Percentiles rank a stretch among this genome's conserved stretches.
phyloP scores from a whole-genome alignment of 1,284 basidiomycete species.

The Ceratobasidium papillatum region DNA sequence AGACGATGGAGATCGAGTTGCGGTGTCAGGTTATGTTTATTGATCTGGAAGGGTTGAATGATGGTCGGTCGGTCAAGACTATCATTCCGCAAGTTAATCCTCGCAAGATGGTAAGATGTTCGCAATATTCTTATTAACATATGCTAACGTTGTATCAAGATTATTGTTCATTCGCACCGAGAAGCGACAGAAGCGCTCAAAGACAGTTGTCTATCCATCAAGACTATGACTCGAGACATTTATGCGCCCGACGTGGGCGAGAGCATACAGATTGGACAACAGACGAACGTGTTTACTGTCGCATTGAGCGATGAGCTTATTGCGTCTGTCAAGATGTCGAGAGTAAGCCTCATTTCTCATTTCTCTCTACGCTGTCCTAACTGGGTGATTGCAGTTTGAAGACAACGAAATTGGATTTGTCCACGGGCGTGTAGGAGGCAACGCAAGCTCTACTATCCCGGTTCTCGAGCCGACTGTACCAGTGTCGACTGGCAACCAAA shows the following conservation, averaged over 20 bases:
- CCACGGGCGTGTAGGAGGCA: slow-evolving; percentile 81
- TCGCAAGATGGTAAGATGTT: slow-evolving; percentile 79
- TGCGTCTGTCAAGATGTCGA: slow-evolving; percentile 83
- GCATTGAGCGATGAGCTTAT: slow-evolving; percentile 90
- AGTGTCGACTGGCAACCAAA: background rate
- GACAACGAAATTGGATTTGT: slow-evolving; percentile 96
- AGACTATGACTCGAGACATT: slow-evolving; percentile 90
- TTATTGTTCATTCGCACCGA: slow-evolving; percentile 81
- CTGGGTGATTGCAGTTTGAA: slow-evolving; percentile 73
- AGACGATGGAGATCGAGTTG: slow-evolving; percentile 77
- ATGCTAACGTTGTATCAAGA: slow-evolving; percentile 58
- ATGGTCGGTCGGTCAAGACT: slow-evolving; percentile 95
- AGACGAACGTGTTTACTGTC: slow-evolving; percentile 93
- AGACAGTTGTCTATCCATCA: slow-evolving; percentile 80
- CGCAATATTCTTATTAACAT: background rate
- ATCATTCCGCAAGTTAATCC: slow-evolving; percentile 97
- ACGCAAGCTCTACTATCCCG: slow-evolving; percentile 76
- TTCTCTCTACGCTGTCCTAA: slow-evolving; percentile 32
- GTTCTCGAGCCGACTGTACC: slow-evolving; percentile 56
- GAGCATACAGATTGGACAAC: slow-evolving; percentile 89
- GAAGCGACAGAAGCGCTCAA: slow-evolving; percentile 76
- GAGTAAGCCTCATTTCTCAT: slow-evolving; percentile 62
- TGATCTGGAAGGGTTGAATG: slow-evolving; percentile 95
- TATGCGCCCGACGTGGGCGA: slow-evolving; percentile 80
- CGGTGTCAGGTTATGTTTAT: slow-evolving; percentile 88